phyloP scores from a whole-genome alignment of 2,329 filamentous ascomycete genomes.

The Aspergillus sp. region DNA sequence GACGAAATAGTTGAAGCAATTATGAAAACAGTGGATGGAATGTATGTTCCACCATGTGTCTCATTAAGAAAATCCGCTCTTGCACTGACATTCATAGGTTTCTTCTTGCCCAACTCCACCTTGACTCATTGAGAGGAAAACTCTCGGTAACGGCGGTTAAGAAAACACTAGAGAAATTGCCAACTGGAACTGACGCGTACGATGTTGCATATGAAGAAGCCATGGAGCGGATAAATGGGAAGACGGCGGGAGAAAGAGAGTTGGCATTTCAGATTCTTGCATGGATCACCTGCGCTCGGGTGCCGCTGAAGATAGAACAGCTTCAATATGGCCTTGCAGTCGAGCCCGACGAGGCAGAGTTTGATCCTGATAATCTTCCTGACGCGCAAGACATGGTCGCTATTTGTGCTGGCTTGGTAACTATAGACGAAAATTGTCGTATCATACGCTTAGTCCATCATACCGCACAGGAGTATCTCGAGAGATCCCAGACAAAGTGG shows the following conservation, averaged over 20 bases:
- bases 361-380: too few relatives aligned
- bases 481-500: too few relatives aligned
- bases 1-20: conserved; percentile 26
- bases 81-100: conserved; percentile 23
- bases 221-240: conserved; percentile 47
- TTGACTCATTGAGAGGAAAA: conserved; percentile 23
- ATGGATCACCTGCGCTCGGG: too few relatives aligned
- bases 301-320: too few relatives aligned
- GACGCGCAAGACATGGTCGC: too few relatives aligned
- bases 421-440: too few relatives aligned
- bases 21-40: conserved; percentile 30
- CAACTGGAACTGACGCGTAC: conserved; percentile 34
- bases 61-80: not conserved
- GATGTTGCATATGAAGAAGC: conserved; percentile 45
- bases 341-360: too few relatives aligned
- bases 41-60: conserved; percentile 28
- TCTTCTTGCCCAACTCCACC: conserved; percentile 27
- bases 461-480: too few relatives aligned
- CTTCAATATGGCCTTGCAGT: too few relatives aligned
- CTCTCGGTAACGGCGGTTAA: conserved; percentile 33
- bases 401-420: too few relatives aligned
- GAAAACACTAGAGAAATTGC: conserved; percentile 33
- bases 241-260: conserved; percentile 24
- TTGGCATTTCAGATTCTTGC: too few relatives aligned
- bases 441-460: too few relatives aligned